Evolutionary conservation across 2,329 filamentous ascomycete species (phyloP), one percentile per base, ranked within the genome.

Genomic region (Xylaria multiplex): DNA sequence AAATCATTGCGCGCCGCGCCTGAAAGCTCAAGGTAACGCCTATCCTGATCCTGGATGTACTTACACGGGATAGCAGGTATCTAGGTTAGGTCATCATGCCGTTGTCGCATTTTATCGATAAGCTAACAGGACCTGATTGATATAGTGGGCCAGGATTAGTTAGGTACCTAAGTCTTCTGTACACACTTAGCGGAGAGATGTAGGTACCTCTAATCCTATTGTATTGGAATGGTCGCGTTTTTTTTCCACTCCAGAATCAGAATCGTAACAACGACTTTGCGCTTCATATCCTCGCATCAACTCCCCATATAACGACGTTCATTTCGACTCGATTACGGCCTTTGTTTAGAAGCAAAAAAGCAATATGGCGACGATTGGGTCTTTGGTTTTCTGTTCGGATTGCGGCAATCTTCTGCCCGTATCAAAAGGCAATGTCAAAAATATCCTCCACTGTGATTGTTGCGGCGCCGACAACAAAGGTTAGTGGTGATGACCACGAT

Each of bases 351-450:
- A 40, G n/a, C 5, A 24, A 19, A n/a, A 14, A 4, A 64, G 16
- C 3, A 82, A 73, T 68, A 97, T 97, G 95, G 89, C 94, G 70
- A 90, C 92, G 19, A 93, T 97, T 71, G 95, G 93, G 62, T 95
- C 93, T 59, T 85, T 98, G 46, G 90, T 97, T 42, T 98, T 98
- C 80, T 98, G 95, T 83, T 92, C 86, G 60, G 92, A 94, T 77
- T 98, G 95, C 79, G 95, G 95, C 68, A 97, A 97, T 78, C 85
- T 97, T 3, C 84, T 98, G 46, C 93, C 96, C 59, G 87, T 90
- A 59, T 93, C 92, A 53, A 91, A 90, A 69, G 93, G 92, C 67
- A 90, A 89, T 65, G 85, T 88, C 72, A 91, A 93, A 76, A 91
- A 91, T 63, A 86, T 91, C 64, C 82, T 98, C 64, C 85, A 86